Evolutionary conservation across 371 early-diverging fungal species (phyloP).

Genomic region (Circinella umbellata): DNA sequence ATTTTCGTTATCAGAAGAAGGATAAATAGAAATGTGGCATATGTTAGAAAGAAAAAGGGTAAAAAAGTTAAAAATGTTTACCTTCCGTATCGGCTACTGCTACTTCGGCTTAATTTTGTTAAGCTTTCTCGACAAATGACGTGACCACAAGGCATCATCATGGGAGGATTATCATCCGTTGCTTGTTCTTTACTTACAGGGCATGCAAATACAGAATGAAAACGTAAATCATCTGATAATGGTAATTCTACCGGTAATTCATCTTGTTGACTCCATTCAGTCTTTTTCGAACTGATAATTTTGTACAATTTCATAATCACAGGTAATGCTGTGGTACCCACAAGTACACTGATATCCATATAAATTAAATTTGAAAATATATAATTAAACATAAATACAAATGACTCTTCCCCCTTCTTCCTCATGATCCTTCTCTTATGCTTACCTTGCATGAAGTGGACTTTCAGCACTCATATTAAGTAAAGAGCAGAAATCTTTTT

Average conservation of each 20-base stretch:
- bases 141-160: conserved; percentile 98
- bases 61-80: neutral
- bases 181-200: conserved; percentile 97
- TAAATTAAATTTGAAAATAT: no score
- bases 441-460: conserved; percentile 79
- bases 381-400: neutral
- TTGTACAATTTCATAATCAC: conserved; percentile 87
- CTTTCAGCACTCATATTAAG: conserved; percentile 79
- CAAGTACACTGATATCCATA: conserved; percentile 58
- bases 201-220: conserved; percentile 97
- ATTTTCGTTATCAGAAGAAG: no score
- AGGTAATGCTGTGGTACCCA: conserved; percentile 91
- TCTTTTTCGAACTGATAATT: conserved; percentile 81
- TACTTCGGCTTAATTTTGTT: conserved; percentile 75
- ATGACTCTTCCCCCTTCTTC: neutral
- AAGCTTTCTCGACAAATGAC: conserved; percentile 93
- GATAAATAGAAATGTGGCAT: no score
- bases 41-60: no score
- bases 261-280: conserved; percentile 90
- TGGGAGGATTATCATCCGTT: conserved; percentile 94
- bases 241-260: conserved; percentile 94
- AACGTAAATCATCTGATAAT: conserved; percentile 78
- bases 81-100: conserved; percentile 42
- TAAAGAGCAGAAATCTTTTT: conserved; percentile 86
- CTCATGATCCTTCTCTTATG: neutral